Evolutionary conservation across 345 rosid species (phyloP), one percentile per base, ranked within the genome.

Genomic region (Linum tenue): DNA sequence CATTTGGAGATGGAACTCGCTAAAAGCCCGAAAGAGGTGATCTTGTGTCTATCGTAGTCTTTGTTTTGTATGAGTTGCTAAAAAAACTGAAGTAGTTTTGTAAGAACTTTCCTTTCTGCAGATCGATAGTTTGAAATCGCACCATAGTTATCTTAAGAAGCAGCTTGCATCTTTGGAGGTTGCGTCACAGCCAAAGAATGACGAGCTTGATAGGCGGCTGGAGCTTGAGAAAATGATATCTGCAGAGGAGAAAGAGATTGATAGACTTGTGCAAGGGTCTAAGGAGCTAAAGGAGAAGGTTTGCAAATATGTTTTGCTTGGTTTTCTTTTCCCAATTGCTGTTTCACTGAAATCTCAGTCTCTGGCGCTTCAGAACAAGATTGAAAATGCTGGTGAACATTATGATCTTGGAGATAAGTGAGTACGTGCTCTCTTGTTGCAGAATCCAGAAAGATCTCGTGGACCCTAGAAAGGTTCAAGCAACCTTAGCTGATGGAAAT

Each of bases 381-480:
- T 94, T 82, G 97, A 92, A 82, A 89, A 86, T 73, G 89, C 89
- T 44, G 97, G 96, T 42, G 99, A 95, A 66, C 92, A 84, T 12
- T 5, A 57, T 61, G 39, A 39, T 60, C 73, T 65, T 78, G n/a
- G 56, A 36, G 41, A 40, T 44, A 70, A 38, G 57, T 72, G n/a
- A n/a, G 51, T 64, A 42, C 56, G 60, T 41, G 55, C 71, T 58
- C 69, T 64, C 39, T 73, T 68, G 70, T 67, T 80, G 76, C 81
- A 94, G 97, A 82, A 90, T 90, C 77, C 88, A 86, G 75, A 88
- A 86, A 69, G 99, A 90, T 79, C 82, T 85, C 59, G 95, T 90
- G 66, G 96, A 90, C 64, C 78, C 90, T 56, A 92, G 83, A 61
- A 94, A 90, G 88, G 89, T 94, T 73, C 91, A 90, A 83, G 86